phyloP scores from a whole-genome alignment of 2,329 filamentous ascomycete species.

The Apiospora rasikravindrae region DNA sequence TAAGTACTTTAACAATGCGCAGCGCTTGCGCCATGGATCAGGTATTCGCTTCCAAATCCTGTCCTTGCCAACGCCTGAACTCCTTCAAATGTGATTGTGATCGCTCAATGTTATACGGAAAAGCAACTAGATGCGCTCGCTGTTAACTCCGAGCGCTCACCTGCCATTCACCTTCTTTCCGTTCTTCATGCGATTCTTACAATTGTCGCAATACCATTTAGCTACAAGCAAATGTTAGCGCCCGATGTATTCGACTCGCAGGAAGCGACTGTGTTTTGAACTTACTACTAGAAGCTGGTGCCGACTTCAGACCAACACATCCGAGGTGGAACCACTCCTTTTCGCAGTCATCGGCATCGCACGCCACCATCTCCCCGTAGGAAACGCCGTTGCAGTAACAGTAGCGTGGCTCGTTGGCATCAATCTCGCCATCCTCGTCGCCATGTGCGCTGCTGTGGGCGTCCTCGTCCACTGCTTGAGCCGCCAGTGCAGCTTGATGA shows the following conservation, averaged over 20 bases:
- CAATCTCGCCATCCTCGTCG: constrained; percentile 64
- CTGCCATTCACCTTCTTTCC: constrained; percentile 58
- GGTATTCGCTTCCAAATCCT: background rate
- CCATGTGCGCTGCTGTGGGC: constrained; percentile 49
- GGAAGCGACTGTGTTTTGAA: constrained; percentile 31
- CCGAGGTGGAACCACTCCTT: constrained; percentile 85
- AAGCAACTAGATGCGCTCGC: constrained; percentile 1
- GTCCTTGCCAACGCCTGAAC: constrained; percentile 16
- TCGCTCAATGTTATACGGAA: constrained; percentile 19
- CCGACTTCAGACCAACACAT: constrained; percentile 79
- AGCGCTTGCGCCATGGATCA: constrained; percentile 5
- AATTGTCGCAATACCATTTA: constrained; percentile 85
- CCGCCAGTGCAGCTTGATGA: constrained; percentile 43
- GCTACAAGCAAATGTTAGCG: constrained; percentile 48
- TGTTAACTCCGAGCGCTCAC: constrained; percentile 35
- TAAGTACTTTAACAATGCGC: constrained; percentile 9
- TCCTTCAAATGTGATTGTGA: constrained; percentile 19
- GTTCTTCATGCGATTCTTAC: constrained; percentile 68
- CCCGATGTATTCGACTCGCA: constrained; percentile 9
- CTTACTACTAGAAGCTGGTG: constrained; percentile 77
- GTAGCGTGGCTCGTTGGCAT: constrained; percentile 75
- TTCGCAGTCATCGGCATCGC: constrained; percentile 74
- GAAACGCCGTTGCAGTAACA: constrained; percentile 82
- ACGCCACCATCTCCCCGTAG: constrained; percentile 85
- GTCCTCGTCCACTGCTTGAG: constrained; percentile 52